Conservation (phyloP, 208 protist species). For the Leishmania braziliensis region DNA sequence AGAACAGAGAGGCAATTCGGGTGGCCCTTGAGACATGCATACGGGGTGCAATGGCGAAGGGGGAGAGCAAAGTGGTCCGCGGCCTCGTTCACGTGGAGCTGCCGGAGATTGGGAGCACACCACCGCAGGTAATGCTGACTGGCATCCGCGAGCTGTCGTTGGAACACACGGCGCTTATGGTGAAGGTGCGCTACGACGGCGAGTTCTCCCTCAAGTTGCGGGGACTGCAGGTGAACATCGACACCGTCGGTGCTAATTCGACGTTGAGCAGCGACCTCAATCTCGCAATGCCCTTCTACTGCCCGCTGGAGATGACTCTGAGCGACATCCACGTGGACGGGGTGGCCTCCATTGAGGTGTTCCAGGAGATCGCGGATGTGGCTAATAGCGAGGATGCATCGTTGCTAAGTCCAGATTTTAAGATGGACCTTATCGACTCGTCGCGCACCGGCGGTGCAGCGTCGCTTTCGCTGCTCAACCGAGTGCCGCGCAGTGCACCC, state of each 20-base stretch:
- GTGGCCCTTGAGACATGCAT: conserved; percentile 70
- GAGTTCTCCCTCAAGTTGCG: conserved; percentile 75
- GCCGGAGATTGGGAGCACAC: conserved; percentile 63
- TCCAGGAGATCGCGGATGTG: conserved; percentile 65
- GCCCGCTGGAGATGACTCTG: conserved; percentile 87
- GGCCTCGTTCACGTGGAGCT: conserved; percentile 77
- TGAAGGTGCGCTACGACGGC: conserved; percentile 81
- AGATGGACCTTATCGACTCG: conserved; percentile 11
- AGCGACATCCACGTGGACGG: conserved; percentile 79
- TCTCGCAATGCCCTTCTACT: conserved; percentile 84
- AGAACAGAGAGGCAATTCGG: conserved; percentile 71
- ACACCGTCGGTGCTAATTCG: conserved; percentile 66
- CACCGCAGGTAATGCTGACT: conserved; percentile 77
- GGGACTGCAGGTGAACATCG: conserved; percentile 86
- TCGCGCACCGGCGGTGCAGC: neutral
- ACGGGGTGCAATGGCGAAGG: conserved; percentile 67
- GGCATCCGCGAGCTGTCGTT: conserved; percentile 74
- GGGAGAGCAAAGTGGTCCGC: conserved; percentile 72
- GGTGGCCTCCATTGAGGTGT: conserved; percentile 77
- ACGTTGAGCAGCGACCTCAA: conserved; percentile 61
- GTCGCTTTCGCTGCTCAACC: conserved; percentile 15
- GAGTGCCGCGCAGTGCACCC: conserved; percentile 7
- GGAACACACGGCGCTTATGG: conserved; percentile 84
- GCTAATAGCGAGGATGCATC: neutral
- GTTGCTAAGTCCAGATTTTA: neutral